Base-by-base conservation (phyloP, 163 green algal genomes). In the Chloroidium sp. region DNA sequence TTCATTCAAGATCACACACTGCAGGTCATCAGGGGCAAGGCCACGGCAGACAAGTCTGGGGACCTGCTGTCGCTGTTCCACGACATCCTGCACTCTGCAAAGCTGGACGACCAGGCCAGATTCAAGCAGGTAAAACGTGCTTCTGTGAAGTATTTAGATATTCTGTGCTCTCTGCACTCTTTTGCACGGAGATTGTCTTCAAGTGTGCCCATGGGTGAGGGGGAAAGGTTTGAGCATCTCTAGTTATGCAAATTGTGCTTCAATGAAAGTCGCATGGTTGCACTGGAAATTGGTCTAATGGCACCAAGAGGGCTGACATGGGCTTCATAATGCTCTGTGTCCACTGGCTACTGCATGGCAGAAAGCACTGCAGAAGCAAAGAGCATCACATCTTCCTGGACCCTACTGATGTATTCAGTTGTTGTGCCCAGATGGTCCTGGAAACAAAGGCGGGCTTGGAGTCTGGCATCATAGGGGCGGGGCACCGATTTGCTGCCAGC, bases 381-480 rank as follows among this genome's bases (percentile, higher is more conserved):
- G 6, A 6, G 10, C 67, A 72, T 72, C 67, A 72, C 67, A n/a
- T 72, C 67, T 72, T 72, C 67, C 10, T 36, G 36, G 8, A 57
- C 61, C 12, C n/a, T 61, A 58, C 14, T 61, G 74, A 3, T 36
- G 36, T 36, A 36, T 36, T 36, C 36, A 36, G 36, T 78, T 3
- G 67, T 10, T 72, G 67, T 72, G 67, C 67, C 6, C 93, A 98
- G 89, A 98, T 99, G 92, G 95, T 98, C 62, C 84, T 95, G 13
- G 96, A 99, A 89, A 97, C 92, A 78, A 96, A 95, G 86, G 87
- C 92, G 6, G 86, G 86, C 69, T 84, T 98, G 82, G 96, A 99
- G 88, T 86, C 88, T 4, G 89, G 84, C 69, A 84, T 96, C 57
- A 87, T 97, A 61, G 89, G 89, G 3, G 87, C 84, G 12, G 95